Conservation (phyloP, 139 green algal genomes). For the Tetradesmus lagerheimii region DNA sequence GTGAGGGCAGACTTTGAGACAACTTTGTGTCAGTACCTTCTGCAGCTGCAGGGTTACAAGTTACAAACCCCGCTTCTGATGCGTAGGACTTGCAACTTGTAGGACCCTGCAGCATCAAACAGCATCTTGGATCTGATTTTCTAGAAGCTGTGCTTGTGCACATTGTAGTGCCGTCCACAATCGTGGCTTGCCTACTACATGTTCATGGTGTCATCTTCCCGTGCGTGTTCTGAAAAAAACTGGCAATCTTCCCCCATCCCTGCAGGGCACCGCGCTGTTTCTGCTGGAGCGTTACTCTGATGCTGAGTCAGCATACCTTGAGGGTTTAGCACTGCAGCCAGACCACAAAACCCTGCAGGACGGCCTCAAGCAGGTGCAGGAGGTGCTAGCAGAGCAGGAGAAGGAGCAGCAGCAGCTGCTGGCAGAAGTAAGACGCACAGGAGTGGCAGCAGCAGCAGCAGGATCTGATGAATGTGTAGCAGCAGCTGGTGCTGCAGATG, state of each 20-base stretch:
- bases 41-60: no score
- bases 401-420: slow-evolving; percentile 40
- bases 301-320: slow-evolving; percentile 57
- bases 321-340: slow-evolving; percentile 52
- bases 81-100: no score
- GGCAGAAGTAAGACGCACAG: not conserved
- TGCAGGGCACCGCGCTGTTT: slow-evolving; percentile 59
- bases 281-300: slow-evolving; percentile 68
- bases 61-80: no score
- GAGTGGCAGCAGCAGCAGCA: slow-evolving; percentile 26
- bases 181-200: no score
- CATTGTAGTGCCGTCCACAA: no score
- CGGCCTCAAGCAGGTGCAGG: slow-evolving; percentile 47
- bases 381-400: slow-evolving; percentile 24
- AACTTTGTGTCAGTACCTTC: not conserved
- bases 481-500: not conserved
- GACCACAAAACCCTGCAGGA: slow-evolving; percentile 18
- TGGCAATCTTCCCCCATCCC: no score
- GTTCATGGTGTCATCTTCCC: no score
- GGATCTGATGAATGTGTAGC: not conserved
- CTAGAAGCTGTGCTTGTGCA: no score
- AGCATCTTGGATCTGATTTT: no score
- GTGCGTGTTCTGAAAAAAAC: no score
- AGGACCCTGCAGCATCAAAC: no score
- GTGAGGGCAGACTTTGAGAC: slow-evolving; percentile 19